Percentiles rank a stretch among this genome's conserved stretches.
Conservation (phyloP, 352 stramenopile genomes). For the Blastocystis sp. region DNA sequence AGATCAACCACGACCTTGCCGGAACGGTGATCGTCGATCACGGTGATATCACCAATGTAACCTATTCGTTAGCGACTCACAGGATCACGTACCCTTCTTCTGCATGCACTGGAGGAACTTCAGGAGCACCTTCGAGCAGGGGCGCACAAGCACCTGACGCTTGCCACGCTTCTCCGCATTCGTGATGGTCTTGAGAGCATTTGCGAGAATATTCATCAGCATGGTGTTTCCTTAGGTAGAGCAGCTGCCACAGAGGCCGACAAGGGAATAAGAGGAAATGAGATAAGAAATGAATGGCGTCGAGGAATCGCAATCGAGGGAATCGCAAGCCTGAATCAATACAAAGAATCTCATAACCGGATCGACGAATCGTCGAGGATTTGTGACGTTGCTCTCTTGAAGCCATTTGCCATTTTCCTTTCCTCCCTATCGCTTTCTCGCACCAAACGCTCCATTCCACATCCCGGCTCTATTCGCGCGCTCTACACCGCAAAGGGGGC, state of each 20-base stretch:
- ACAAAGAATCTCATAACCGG: not conserved
- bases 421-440: not conserved
- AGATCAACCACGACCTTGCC: constrained; percentile 98
- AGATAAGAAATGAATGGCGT: not conserved
- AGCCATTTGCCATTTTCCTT: not conserved
- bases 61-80: constrained; percentile 78
- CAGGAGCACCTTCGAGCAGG: constrained; percentile 99
- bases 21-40: constrained; percentile 98
- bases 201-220: constrained; percentile 98
- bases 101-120: constrained; percentile 99
- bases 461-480: no score
- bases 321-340: not conserved
- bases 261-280: not conserved
- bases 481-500: no score
- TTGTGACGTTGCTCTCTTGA: not conserved
- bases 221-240: constrained; percentile 76
- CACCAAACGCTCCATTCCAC: no score
- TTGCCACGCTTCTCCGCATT: constrained; percentile 99
- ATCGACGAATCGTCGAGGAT: not conserved
- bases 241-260: not conserved
- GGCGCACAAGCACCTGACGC: constrained; percentile 97
- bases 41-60: constrained; percentile 99
- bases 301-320: not conserved
- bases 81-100: constrained; percentile 89
- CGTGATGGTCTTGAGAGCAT: constrained; percentile 99